phyloP scores from a whole-genome alignment of 768 basidiomycete genomes.

The Trametes gibbosa region DNA sequence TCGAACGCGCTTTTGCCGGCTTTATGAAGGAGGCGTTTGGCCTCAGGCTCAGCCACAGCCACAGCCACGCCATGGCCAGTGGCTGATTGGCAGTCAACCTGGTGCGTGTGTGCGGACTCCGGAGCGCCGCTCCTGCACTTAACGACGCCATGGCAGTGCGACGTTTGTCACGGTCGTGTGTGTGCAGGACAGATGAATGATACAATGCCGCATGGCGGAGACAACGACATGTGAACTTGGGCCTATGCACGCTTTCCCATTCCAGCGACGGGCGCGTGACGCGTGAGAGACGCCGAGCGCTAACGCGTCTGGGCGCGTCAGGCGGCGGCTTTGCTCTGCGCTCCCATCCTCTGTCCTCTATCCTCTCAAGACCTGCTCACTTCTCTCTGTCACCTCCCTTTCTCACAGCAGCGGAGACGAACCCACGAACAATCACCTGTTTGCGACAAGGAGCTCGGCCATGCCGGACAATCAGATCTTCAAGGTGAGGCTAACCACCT shows the following conservation, averaged over 20 bases:
- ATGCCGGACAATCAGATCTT: constrained; percentile 89
- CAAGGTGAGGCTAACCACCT: constrained; percentile 51
- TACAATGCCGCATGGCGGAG: neutral
- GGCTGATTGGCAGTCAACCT: neutral
- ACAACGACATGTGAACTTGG: neutral
- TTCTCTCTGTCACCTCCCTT: neutral
- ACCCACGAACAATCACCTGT: neutral
- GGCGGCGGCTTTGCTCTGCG: constrained; percentile 9
- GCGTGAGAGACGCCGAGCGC: constrained; percentile 11
- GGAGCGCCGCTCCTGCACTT: too few species aligned
- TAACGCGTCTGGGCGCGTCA: constrained; percentile 14
- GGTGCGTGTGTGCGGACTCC: neutral
- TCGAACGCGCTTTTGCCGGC: neutral
- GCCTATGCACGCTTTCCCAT: neutral
- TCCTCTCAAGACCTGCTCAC: neutral
- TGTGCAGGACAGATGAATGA: neutral
- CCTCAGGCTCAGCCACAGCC: neutral
- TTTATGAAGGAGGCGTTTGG: neutral
- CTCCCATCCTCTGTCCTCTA: constrained; percentile 10
- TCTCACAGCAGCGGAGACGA: neutral
- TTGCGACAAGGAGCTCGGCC: neutral
- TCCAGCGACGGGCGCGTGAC: constrained; percentile 9
- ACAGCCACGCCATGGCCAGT: constrained; percentile 5
- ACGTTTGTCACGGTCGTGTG: neutral
- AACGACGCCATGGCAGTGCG: neutral